These are phyloP conservation scores for Austroboletus niveus DNA, from an alignment of 1,284 basidiomycete genomes.

Conservation along the genomic window DNA sequence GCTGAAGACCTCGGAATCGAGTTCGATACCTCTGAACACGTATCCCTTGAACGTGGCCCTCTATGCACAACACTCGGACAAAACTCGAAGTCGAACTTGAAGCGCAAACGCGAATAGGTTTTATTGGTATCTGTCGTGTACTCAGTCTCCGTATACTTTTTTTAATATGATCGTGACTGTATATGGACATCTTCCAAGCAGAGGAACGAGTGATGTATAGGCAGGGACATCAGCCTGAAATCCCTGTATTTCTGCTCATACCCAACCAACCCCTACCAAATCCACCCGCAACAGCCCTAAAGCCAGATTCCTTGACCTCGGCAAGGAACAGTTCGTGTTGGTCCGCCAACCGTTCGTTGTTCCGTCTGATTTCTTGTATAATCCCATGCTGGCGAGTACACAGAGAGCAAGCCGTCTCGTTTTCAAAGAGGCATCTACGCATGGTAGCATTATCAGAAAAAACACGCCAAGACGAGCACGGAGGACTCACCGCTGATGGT, in stretches of 20 bases:
- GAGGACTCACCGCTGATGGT: slow-evolving; percentile 77
- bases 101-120: slow-evolving; percentile 20
- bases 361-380: slow-evolving; percentile 82
- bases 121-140: not conserved
- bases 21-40: slow-evolving; percentile 65
- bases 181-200: too few relatives aligned
- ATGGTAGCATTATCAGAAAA: not conserved
- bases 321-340: slow-evolving; percentile 88
- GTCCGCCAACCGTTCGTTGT: slow-evolving; percentile 79
- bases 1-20: slow-evolving; percentile 76
- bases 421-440: too few relatives aligned
- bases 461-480: not conserved
- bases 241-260: slow-evolving; percentile 14
- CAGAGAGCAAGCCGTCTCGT: too few relatives aligned
- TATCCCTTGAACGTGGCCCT: slow-evolving; percentile 36
- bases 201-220: too few relatives aligned
- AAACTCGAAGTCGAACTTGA: slow-evolving; percentile 20
- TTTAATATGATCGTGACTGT: too few relatives aligned
- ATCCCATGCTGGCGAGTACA: slow-evolving; percentile 79
- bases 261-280: slow-evolving; percentile 78
- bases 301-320: slow-evolving; percentile 84
- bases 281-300: slow-evolving; percentile 35
- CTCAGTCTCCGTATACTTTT: too few relatives aligned
- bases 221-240: slow-evolving; percentile 2
- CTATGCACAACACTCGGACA: slow-evolving; percentile 15